Conservation (phyloP, 1,284 basidiomycete genomes). For the Heterobasidion irregulare region DNA sequence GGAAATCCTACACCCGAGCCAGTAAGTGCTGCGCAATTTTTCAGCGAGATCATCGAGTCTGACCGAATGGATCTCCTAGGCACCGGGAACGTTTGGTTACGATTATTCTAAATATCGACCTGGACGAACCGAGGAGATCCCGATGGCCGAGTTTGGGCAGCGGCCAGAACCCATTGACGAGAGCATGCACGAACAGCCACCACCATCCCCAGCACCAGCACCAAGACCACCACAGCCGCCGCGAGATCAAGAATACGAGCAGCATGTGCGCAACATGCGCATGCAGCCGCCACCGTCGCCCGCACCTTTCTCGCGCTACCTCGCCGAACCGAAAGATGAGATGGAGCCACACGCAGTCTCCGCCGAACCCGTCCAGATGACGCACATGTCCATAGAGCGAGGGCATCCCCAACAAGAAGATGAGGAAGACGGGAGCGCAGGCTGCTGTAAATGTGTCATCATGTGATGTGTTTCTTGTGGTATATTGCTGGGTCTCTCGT, state of each 20-base stretch:
- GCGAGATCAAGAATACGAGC: conserved; percentile 2
- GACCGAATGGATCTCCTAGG: conserved; percentile 30
- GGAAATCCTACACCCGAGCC: conserved; percentile 34
- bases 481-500: neutral
- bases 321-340: conserved; percentile 1
- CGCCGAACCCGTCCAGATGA: conserved; percentile 2
- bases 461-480: conserved; percentile 18
- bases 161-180: conserved; percentile 15
- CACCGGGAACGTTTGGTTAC: conserved; percentile 76
- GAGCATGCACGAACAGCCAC: conserved; percentile 15
- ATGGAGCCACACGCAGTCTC: conserved; percentile 3
- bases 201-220: conserved; percentile 15
- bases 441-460: conserved; percentile 30
- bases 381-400: conserved; percentile 2
- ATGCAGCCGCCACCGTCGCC: conserved; percentile 35
- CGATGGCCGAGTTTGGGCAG: conserved; percentile 60
- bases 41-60: conserved; percentile 6
- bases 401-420: conserved; percentile 5
- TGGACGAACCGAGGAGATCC: conserved; percentile 32
- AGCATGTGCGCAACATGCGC: conserved; percentile 10
- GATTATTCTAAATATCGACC: conserved; percentile 58
- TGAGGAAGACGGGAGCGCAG: conserved; percentile 19
- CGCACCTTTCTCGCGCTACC: conserved; percentile 51
- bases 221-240: conserved; percentile 16
- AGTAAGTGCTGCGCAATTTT: conserved; percentile 24